Evolutionary conservation across 2,329 filamentous ascomycete species (phyloP), one percentile per base, ranked within the genome.

Genomic region (Neoscytalidium dimidiatum): DNA sequence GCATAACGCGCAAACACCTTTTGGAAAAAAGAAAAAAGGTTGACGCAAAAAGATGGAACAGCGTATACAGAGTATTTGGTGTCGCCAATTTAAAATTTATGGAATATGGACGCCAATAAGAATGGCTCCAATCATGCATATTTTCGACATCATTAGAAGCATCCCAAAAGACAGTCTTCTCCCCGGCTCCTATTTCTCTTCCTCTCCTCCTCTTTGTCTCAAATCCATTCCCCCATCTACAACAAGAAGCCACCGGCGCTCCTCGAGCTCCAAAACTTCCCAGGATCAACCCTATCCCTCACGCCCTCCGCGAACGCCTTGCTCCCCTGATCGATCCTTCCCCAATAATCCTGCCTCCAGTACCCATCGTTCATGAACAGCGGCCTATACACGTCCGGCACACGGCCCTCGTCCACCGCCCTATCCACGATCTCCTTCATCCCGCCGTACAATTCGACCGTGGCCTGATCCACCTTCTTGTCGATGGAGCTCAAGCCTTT

Each of bases 341-440:
- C 75, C 74, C 77, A 82, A 69, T 79, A 82, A 61, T 81, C 78
- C 71, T 83, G 79, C 33, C 74, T 69, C 63, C 73, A 76, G 69
- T 82, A 78, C 9, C 74, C 75, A 52, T 82, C 80, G 63, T 81
- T 82, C 76, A 81, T 80, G 68, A 83, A 83, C 4, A 82, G 69
- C 7, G 80, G 80, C 14, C 78, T 69, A 64, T 81, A 79, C 5
- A 75, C 77, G 29, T 79, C 73, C 0, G 79, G 75, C 19, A 81
- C 69, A 4, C 72, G 69, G 11, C 76, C 78, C 9, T 73, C 64
- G 6, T 74, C 66, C 43, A 76, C 74, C 61, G 73, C 78, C 33
- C 73, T 69, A 19, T 74, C 69, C 7, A 80, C 71, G 1, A 75
- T 63, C 13, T 75, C 73, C n/a, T 70, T 70, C 60, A 78, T 70